Conservation (phyloP, 2,329 filamentous ascomycete species). For the Chaetomium globosum region DNA sequence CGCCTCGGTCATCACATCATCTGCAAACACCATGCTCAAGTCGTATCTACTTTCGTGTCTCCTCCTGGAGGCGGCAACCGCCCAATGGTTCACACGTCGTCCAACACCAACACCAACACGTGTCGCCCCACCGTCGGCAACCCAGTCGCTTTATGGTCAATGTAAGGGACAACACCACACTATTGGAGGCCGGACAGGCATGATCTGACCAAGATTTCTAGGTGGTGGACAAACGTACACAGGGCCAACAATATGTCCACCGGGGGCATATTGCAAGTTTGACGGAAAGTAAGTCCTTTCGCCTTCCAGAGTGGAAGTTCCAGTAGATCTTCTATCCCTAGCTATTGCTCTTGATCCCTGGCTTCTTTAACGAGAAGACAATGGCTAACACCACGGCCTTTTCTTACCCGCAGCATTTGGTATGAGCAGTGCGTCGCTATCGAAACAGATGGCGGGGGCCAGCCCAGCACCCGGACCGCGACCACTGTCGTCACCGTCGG, state of each 20-base stretch:
- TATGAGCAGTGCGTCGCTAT: conserved; percentile 37
- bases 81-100: conserved; percentile 24
- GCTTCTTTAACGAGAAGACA: neutral
- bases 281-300: conserved; percentile 32
- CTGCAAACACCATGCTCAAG: conserved; percentile 27
- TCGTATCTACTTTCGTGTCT: conserved; percentile 24
- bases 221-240: conserved; percentile 34
- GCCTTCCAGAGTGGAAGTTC: neutral
- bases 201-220: conserved; percentile 6
- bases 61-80: conserved; percentile 24
- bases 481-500: conserved; percentile 35
- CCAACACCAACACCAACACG: conserved; percentile 1
- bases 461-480: conserved; percentile 29
- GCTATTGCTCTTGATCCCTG: neutral
- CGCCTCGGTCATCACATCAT: neutral
- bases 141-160: conserved; percentile 32
- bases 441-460: conserved; percentile 8
- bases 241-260: conserved; percentile 31
- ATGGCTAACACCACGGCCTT: neutral
- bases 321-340: neutral
- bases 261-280: conserved; percentile 33
- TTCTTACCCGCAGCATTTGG: conserved; percentile 30
- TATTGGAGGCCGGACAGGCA: neutral
- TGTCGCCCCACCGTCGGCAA: conserved; percentile 6
- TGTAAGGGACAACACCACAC: conserved; percentile 21